A percentile compares a stretch with the other conserved stretches of the same genome.
Evolutionary conservation across 345 rosid species (phyloP).

Genomic region (Isatis tinctoria): DNA sequence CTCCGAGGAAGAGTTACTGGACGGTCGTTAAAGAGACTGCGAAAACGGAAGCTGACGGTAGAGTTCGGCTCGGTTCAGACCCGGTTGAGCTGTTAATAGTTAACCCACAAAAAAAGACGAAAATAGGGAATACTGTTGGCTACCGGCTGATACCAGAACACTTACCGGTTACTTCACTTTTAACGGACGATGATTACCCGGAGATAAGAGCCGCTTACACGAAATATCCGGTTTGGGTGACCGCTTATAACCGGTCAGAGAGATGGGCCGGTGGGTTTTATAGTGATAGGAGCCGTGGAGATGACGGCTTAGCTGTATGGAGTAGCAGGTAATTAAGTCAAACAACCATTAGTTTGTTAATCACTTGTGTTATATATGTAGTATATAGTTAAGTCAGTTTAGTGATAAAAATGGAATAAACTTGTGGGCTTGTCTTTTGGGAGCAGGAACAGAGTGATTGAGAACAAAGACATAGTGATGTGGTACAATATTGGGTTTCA

Average conservation of each 20-base stretch:
- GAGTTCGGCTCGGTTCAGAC: slow-evolving; percentile 47
- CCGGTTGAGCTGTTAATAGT: slow-evolving; percentile 56
- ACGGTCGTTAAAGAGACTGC: slow-evolving; percentile 55
- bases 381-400: neutral
- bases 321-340: slow-evolving; percentile 42
- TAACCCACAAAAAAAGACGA: slow-evolving; percentile 57
- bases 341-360: neutral
- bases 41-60: slow-evolving; percentile 61
- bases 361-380: neutral
- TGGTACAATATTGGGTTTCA: slow-evolving; percentile 83
- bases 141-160: slow-evolving; percentile 61
- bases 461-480: slow-evolving; percentile 66
- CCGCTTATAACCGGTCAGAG: slow-evolving; percentile 75
- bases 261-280: slow-evolving; percentile 82
- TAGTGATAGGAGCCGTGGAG: slow-evolving; percentile 64
- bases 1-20: slow-evolving; percentile 71
- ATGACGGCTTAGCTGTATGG: slow-evolving; percentile 73
- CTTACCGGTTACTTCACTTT: slow-evolving; percentile 40
- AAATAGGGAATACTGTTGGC: slow-evolving; percentile 57
- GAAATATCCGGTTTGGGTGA: slow-evolving; percentile 67
- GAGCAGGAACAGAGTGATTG: slow-evolving; percentile 60
- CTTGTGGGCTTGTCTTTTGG: neutral
- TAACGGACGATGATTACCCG: slow-evolving; percentile 60
- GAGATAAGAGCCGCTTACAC: slow-evolving; percentile 60
- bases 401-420: neutral